Percentiles rank a stretch among this genome's conserved stretches.
Conservation (phyloP, 495 filamentous ascomycete genomes). For the Lophiotrema nucula region DNA sequence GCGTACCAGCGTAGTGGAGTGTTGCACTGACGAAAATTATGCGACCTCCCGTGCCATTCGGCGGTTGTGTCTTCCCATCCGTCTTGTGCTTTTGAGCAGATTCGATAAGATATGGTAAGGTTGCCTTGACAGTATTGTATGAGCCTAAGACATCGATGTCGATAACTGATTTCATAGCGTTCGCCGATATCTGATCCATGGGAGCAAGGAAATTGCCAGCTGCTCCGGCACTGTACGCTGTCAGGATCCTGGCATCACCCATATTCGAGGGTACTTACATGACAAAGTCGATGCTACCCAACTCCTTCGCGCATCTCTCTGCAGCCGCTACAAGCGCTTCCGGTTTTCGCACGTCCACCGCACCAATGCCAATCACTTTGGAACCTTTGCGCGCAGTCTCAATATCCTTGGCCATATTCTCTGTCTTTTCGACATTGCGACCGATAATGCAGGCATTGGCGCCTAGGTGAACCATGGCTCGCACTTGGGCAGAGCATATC, state of each 20-base stretch:
- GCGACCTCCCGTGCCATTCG: slow-evolving; percentile 67
- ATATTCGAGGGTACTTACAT: slow-evolving; percentile 58
- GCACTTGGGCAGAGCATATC: slow-evolving; percentile 91
- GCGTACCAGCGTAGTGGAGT: slow-evolving; percentile 80
- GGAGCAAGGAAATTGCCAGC: slow-evolving; percentile 95
- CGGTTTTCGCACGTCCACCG: slow-evolving; percentile 76
- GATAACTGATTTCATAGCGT: slow-evolving; percentile 93
- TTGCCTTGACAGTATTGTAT: slow-evolving; percentile 93
- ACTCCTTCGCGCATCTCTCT: slow-evolving; percentile 71
- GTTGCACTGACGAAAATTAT: slow-evolving; percentile 88
- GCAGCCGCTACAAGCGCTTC: slow-evolving; percentile 70
- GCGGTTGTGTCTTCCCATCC: slow-evolving; percentile 44
- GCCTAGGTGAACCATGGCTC: slow-evolving; percentile 84
- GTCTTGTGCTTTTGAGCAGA: slow-evolving; percentile 64
- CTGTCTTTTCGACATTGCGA: slow-evolving; percentile 85
- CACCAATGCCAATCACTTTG: slow-evolving; percentile 81
- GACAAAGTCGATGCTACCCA: slow-evolving; percentile 89
- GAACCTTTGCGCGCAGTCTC: slow-evolving; percentile 71
- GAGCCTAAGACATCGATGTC: slow-evolving; percentile 94
- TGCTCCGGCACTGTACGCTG: slow-evolving; percentile 71
- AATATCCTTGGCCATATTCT: slow-evolving; percentile 74
- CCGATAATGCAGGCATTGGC: slow-evolving; percentile 93
- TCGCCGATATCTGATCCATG: slow-evolving; percentile 73
- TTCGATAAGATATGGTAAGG: slow-evolving; percentile 70
- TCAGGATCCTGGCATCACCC: slow-evolving; percentile 10